Base-by-base conservation (phyloP, 192 early-diverging fungal genomes). In the Phycomyces blakesleeanus region DNA sequence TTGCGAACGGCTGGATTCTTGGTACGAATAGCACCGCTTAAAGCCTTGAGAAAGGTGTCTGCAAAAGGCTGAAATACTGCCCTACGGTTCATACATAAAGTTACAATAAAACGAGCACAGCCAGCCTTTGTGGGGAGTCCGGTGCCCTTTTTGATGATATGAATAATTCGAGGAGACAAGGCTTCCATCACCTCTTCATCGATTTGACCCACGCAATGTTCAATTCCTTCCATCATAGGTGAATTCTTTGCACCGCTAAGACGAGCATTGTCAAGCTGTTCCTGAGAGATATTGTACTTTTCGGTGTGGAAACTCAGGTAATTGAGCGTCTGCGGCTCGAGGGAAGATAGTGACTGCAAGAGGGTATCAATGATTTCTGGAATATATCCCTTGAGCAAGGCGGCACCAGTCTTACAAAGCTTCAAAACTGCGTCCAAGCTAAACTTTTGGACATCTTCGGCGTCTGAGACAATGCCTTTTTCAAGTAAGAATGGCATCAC, bases 191-290 rank as follows among this genome's bases (percentile, higher is more conserved):
- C 83, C 1, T 72, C 69, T 20, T 81, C 83, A 63, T 90, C 91
- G 54, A 96, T 76, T 44, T 94, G 83, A 27, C 90, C 86, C 0
- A 95, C 76, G 53, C 83, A 83, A 8, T 78, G 77, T 66, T 95
- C 93, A 34, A 95, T 77, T 2, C 89, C 93, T 64, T 94, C 89
- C 93, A 96, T 96, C 70, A 96, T 91, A 11, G 96, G 96, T n/a
- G 94, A 96, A 1, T 79, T 72, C 69, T 92, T 94, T 6, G 92
- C 84, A 1, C 93, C 94, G 29, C 71, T 78, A 42, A 98, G 76
- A 0, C 96, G 85, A 16, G 83, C 73, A 51, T 81, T 88, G 54
- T 98, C 96, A 11, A 96, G 76, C 58, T 94, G 89, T 22, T 94
- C 92, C 42, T 87, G 85, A 10, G 91, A 85, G n/a, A 97, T 85